These are phyloP conservation scores for Xylariaceae sp. DNA, from an alignment of 2,329 filamentous ascomycete genomes.

Conservation along the genomic window DNA sequence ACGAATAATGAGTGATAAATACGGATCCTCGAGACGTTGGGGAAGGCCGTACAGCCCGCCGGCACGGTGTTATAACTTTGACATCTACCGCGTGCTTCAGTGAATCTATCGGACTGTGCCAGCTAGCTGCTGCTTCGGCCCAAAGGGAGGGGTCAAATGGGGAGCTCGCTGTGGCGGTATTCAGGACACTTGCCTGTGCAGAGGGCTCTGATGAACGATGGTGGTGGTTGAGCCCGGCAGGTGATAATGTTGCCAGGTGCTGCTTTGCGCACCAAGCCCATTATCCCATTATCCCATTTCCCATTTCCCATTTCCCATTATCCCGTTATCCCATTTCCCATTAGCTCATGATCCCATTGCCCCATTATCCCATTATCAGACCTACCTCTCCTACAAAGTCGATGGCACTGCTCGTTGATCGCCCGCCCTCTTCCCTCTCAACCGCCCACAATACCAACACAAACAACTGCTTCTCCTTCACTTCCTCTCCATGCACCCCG, in stretches of 20 bases:
- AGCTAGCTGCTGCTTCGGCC: neutral
- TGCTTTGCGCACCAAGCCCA: neutral
- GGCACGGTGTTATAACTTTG: neutral
- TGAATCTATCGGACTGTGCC: neutral
- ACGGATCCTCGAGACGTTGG: neutral
- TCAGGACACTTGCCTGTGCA: neutral
- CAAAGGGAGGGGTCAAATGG: neutral
- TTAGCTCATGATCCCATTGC: no score
- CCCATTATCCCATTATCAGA: neutral
- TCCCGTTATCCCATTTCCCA: no score
- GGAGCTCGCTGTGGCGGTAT: neutral
- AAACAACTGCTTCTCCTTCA: neutral
- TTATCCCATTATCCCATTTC: no score
- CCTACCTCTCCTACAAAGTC: neutral
- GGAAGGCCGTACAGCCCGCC: neutral
- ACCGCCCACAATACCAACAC: neutral
- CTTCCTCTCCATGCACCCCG: neutral
- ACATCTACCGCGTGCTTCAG: neutral
- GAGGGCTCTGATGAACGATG: no score
- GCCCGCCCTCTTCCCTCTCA: neutral
- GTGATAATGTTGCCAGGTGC: neutral
- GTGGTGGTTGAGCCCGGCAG: neutral
- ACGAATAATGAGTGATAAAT: neutral
- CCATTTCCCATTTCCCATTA: no score
- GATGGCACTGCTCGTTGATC: neutral